Evolutionary conservation across 306 rosid species (phyloP), one percentile per base, ranked within the genome.

Genomic region (Trichosanthes cucumerina): DNA sequence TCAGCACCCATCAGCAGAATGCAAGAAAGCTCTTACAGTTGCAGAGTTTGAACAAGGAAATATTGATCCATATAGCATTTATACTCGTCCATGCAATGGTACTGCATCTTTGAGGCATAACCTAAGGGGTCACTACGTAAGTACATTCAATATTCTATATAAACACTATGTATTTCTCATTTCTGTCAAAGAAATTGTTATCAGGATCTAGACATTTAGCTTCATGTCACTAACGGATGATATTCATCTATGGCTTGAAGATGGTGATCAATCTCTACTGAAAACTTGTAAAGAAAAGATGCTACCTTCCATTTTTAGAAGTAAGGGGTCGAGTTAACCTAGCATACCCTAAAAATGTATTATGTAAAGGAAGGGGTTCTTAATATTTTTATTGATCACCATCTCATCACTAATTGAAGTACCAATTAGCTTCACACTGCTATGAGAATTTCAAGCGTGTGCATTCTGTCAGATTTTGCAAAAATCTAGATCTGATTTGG

Each of bases 11-110:
- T 82, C 98, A 74, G 39, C 38, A 24, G 93, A 88, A 38, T 96
- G 99, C 88, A 75, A 69, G 80, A 80, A 81, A 78, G 93, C 93
- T 74, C 90, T 92, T 28, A 63, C 3, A 34, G 54, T 79, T 70
- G 96, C 98, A 18, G 77, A 21, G 70, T 19, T 62, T 60, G 98
- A 92, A 91, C 90, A 69, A 78, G 99, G 99, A 83, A 89, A 92
- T 84, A 92, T 96, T 9, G 98, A 92, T 83, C 90, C 87, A 0
- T 96, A 96, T 78, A 96, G 98, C 92, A 88, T 96, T 74, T 88
- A 80, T 79, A 90, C 97, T 16, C 85, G 43, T 54, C 91, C 97
- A 23, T 96, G 99, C 89, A 91, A 85, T 81, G 23, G 70, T 79
- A 85, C 92, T 11, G 80, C 79, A 76, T 79, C 93, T 3, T 86